Conservation (phyloP, 2,329 filamentous ascomycete genomes). For the Septoria petroselini region DNA sequence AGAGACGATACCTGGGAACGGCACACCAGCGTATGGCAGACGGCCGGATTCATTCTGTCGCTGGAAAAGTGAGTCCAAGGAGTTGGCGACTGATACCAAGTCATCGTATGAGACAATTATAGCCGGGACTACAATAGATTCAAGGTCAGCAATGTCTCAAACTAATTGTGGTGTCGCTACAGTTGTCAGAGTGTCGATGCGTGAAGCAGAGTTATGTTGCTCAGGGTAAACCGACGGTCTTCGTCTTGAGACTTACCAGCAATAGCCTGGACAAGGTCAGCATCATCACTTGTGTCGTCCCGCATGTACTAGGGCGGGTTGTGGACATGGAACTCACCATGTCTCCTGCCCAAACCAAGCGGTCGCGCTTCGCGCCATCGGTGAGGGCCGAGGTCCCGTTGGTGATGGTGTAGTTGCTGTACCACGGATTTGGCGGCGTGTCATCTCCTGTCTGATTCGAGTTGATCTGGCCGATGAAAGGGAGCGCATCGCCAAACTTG, state of each 20-base stretch:
- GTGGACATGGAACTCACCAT: too few relatives aligned
- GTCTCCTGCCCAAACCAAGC: conserved; percentile 61
- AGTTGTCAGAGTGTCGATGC: too few relatives aligned
- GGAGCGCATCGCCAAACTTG: conserved; percentile 38
- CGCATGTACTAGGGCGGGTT: too few relatives aligned
- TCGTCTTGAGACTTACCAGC: too few relatives aligned
- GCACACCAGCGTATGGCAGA: conserved; percentile 32
- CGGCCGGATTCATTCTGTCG: conserved; percentile 33
- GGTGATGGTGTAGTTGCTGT: conserved; percentile 43
- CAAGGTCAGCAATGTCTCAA: too few relatives aligned
- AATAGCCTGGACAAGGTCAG: too few relatives aligned
- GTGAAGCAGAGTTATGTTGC: too few relatives aligned
- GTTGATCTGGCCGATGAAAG: conserved; percentile 36
- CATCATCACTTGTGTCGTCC: too few relatives aligned
- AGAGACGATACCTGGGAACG: conserved; percentile 38
- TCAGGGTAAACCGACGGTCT: too few relatives aligned
- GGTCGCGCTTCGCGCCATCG: conserved; percentile 60
- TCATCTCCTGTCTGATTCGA: conserved; percentile 35
- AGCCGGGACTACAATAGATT: conserved; percentile 49
- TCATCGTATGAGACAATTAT: conserved; percentile 50
- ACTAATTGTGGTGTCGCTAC: too few relatives aligned
- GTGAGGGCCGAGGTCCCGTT: conserved; percentile 40
- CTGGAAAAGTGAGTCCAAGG: conserved; percentile 33
- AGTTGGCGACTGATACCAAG: conserved; percentile 37
- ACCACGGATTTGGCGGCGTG: conserved; percentile 39